Conservation (phyloP, 805 yeast genomes). For the Ogataea henricii region DNA sequence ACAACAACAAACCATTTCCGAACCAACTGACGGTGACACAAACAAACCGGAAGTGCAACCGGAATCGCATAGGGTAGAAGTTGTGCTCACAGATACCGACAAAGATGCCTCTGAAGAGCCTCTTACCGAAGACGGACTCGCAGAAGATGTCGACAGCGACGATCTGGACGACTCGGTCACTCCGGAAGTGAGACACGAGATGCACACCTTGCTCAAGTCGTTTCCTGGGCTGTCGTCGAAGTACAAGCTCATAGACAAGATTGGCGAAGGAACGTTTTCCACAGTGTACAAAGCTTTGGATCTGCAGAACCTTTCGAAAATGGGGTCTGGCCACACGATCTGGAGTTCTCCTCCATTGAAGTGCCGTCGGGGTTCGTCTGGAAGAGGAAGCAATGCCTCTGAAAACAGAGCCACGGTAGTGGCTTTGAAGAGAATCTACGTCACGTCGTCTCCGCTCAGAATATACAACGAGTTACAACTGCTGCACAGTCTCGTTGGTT, state of each 20-base stretch:
- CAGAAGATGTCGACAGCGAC: background rate
- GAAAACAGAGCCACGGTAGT: slow-evolving; percentile 45
- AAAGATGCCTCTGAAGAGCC: background rate
- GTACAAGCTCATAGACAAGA: slow-evolving; percentile 46
- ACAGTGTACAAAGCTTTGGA: slow-evolving; percentile 65
- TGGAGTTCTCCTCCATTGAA: slow-evolving; percentile 36
- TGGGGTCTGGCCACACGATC: slow-evolving; percentile 25
- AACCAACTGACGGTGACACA: too few relatives aligned
- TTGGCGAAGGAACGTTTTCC: slow-evolving; percentile 86
- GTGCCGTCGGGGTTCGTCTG: slow-evolving; percentile 5
- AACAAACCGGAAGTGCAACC: background rate
- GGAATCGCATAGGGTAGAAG: background rate
- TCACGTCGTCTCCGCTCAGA: slow-evolving; percentile 91
- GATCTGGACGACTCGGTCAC: slow-evolving; percentile 18
- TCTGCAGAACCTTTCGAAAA: slow-evolving; percentile 25
- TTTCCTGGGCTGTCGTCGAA: slow-evolving; percentile 34
- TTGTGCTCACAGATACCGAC: background rate
- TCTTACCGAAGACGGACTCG: background rate
- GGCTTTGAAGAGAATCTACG: slow-evolving; percentile 91
- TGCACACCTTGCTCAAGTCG: slow-evolving; percentile 28
- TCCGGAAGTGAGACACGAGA: slow-evolving; percentile 37
- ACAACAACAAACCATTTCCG: background rate
- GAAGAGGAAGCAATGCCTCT: slow-evolving; percentile 24
- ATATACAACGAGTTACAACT: slow-evolving; percentile 85
- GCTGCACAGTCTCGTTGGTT: slow-evolving; percentile 66